These are phyloP conservation scores for Chlorella sp. DNA, from an alignment of 139 green algal species.

Conservation along the genomic window DNA sequence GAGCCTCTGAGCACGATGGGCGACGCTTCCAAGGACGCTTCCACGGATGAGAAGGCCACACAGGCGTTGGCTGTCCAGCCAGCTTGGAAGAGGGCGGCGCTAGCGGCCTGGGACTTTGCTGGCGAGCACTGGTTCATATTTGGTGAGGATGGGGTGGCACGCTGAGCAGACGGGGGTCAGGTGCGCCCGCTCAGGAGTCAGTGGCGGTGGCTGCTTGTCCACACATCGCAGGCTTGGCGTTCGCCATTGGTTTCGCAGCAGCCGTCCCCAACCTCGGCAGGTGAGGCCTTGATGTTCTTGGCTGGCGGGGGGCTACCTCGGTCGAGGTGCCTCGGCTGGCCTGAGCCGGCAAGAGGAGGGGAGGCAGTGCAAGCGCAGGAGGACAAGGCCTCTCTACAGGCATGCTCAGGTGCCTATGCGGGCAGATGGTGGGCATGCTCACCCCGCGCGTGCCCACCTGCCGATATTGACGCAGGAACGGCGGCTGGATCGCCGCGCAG, in stretches of 20 bases:
- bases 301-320: not conserved
- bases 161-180: not conserved
- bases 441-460: not conserved
- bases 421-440: not conserved
- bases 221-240: slow-evolving; percentile 10
- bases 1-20: no score
- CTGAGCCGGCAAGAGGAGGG: not conserved
- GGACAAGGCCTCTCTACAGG: no score
- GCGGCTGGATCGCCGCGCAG: slow-evolving; percentile 31
- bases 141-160: not conserved
- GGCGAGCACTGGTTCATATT: slow-evolving; percentile 37
- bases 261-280: slow-evolving; percentile 33
- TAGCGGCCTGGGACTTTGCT: slow-evolving; percentile 18
- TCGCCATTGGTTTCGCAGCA: slow-evolving; percentile 36
- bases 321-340: not conserved
- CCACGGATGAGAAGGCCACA: no score
- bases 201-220: not conserved
- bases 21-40: no score
- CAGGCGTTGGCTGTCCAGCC: no score
- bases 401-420: no score
- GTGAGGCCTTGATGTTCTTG: not conserved
- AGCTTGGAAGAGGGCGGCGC: no score
- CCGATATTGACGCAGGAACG: not conserved
- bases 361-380: not conserved
- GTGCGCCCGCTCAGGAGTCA: not conserved